phyloP scores from a whole-genome alignment of 2,329 filamentous ascomycete species.

The Nothopassalora personata region DNA sequence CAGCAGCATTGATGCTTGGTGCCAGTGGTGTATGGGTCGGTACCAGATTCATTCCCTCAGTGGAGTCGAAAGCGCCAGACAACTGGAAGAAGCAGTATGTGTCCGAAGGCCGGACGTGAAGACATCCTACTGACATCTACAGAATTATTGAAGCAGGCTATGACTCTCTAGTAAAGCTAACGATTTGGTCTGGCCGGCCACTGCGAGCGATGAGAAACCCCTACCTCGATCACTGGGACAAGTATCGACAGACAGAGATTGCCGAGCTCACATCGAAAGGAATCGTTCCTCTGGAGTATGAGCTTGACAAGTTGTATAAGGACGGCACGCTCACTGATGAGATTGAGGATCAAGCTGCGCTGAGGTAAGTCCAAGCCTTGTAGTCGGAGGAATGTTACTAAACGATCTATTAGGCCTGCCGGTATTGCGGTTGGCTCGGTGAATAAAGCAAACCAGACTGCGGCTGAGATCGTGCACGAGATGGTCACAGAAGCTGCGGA shows the following conservation, averaged over 20 bases:
- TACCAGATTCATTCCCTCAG: conserved; percentile 84
- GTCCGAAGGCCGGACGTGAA: no score
- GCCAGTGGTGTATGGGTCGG: conserved; percentile 91
- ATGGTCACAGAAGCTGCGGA: conserved; percentile 9
- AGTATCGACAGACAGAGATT: conserved; percentile 80
- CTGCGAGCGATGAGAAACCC: conserved; percentile 85
- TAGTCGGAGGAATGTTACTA: not conserved
- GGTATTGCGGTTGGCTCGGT: conserved; percentile 19
- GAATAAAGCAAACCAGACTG: conserved; percentile 17
- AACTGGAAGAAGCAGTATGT: conserved; percentile 13
- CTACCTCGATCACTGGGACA: conserved; percentile 93
- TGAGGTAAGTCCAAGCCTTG: conserved; percentile 39
- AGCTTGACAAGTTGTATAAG: conserved; percentile 68
- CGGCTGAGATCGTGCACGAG: conserved; percentile 16
- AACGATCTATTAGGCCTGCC: conserved; percentile 3
- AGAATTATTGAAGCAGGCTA: conserved; percentile 75
- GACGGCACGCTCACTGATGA: conserved; percentile 26
- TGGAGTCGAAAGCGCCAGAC: conserved; percentile 36
- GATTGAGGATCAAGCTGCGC: conserved; percentile 31
- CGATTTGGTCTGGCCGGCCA: conserved; percentile 95
- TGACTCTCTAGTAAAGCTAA: conserved; percentile 89
- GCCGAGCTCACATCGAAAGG: conserved; percentile 84
- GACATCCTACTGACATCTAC: conserved; percentile 46
- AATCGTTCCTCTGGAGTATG: conserved; percentile 84
- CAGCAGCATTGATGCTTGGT: conserved; percentile 85